Evolutionary conservation across 208 protist genomes (phyloP), one percentile per base, ranked within the genome.

Genomic region (Angomonas deanei): DNA sequence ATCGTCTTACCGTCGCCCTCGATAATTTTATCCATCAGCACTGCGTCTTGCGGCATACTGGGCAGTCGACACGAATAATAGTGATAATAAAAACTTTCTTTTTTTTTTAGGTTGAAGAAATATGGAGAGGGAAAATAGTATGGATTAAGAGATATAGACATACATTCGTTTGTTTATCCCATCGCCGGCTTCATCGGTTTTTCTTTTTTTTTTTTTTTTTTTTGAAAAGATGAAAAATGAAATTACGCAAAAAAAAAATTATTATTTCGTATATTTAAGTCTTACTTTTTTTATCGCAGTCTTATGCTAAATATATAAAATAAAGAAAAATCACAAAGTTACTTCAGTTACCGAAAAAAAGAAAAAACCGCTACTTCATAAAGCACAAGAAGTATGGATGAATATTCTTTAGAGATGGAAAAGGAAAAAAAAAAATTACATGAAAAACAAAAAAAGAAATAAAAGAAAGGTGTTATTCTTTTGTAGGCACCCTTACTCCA

Each of bases 1-100:
- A 94, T 92, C 19, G 82, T 97, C 71, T 95, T 97, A 23, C 92
- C 92, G 72, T 97, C 92, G 1, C 92, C 92, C 54, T 96, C 89
- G 39, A 96, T 93, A 56, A 96, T 93, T 62, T 95, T 96, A 55
- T 96, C 88, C 84, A 96, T 91, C 28, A 86, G 55, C 46, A 96
- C 91, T 13, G 72, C 82, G 38, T 94, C 88, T 3, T 53, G 30
- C 5, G 82, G 74, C 86, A 93, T 93, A 1, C 4, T 50, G 42
- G 23, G 19, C 17, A n/a, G 13, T 26, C 0, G 36, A n/a, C 1
- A 74, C 34, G 50, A 11, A 60, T 50, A 34, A 72, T 39, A 49
- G 1, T 33, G 13, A 57, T 4, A 0, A 53, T 48, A 38, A 38
- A 27, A 53, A 56, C 54, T 47, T 70, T 58, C 48, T 74, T 61